These are phyloP conservation scores for Ophiocordyceps camponoti-floridani DNA, from an alignment of 2,329 filamentous ascomycete species.

Conservation along the genomic window DNA sequence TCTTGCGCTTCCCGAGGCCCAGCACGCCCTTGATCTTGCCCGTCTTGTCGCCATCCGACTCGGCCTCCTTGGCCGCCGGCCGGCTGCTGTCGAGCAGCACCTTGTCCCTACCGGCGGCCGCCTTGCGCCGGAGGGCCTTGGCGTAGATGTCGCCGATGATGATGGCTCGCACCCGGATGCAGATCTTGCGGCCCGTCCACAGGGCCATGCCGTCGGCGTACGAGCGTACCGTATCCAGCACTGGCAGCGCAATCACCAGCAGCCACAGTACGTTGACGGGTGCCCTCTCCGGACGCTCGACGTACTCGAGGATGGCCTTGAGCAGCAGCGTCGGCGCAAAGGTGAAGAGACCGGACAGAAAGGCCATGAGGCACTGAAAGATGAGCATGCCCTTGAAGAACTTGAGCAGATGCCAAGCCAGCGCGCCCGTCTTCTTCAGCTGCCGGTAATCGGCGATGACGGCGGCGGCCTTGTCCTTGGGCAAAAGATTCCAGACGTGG, in stretches of 20 bases:
- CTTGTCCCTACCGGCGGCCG: conserved; percentile 59
- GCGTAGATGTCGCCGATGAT: conserved; percentile 96
- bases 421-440: conserved; percentile 59
- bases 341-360: conserved; percentile 63
- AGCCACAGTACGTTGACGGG: conserved; percentile 88
- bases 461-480: conserved; percentile 70
- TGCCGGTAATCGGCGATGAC: conserved; percentile 73
- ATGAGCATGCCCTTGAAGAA: conserved; percentile 68
- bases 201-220: conserved; percentile 72
- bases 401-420: conserved; percentile 65
- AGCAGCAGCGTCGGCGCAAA: conserved; percentile 85
- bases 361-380: conserved; percentile 64
- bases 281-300: conserved; percentile 61
- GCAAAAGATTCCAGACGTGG: conserved; percentile 81
- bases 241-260: conserved; percentile 77
- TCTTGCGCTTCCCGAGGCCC: conserved; percentile 41
- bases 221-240: conserved; percentile 66
- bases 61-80: conserved; percentile 18
- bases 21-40: conserved; percentile 36
- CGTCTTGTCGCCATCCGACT: conserved; percentile 18
- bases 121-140: conserved; percentile 83
- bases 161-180: conserved; percentile 81
- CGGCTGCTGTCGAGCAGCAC: conserved; percentile 40
- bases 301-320: conserved; percentile 80
- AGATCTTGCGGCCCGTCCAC: conserved; percentile 88